Evolutionary conservation across 257 asterid genomes (phyloP).

Genomic region (Gentiana macrophylla): DNA sequence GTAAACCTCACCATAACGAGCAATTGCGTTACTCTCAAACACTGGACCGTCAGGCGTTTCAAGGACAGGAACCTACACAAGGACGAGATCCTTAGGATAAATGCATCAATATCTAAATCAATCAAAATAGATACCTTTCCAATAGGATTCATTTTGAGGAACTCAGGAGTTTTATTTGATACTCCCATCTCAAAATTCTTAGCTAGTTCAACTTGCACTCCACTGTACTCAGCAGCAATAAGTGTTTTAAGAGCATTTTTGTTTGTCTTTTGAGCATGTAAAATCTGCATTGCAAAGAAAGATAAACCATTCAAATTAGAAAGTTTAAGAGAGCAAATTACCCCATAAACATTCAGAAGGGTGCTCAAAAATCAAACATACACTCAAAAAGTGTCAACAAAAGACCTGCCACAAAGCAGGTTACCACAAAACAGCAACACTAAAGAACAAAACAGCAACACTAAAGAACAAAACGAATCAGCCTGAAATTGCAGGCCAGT

Average conservation of each 20-base stretch:
- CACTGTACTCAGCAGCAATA: slow-evolving; percentile 52
- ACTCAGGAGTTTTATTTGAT: slow-evolving; percentile 68
- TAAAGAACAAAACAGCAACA: neutral
- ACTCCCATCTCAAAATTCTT: slow-evolving; percentile 70
- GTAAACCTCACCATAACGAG: slow-evolving; percentile 59
- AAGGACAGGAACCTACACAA: slow-evolving; percentile 69
- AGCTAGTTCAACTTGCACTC: slow-evolving; percentile 42
- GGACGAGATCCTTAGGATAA: slow-evolving; percentile 2
- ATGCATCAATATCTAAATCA: neutral
- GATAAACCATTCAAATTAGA: neutral
- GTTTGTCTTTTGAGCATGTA: slow-evolving; percentile 41
- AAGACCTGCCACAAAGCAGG: neutral
- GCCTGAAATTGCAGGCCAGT: no score
- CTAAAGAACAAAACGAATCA: no score
- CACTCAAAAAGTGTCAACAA: neutral
- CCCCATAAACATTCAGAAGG: neutral
- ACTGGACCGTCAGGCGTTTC: slow-evolving; percentile 84
- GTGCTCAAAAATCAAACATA: neutral
- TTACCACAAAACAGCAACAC: neutral
- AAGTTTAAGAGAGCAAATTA: neutral
- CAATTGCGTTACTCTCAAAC: slow-evolving; percentile 94
- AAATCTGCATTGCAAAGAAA: slow-evolving; percentile 29
- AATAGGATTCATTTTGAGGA: slow-evolving; percentile 75
- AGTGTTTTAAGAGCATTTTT: slow-evolving; percentile 51
- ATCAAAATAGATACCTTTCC: slow-evolving; percentile 47